Conservation (phyloP, 2,329 filamentous ascomycete species). For the Trichothecium roseum region DNA sequence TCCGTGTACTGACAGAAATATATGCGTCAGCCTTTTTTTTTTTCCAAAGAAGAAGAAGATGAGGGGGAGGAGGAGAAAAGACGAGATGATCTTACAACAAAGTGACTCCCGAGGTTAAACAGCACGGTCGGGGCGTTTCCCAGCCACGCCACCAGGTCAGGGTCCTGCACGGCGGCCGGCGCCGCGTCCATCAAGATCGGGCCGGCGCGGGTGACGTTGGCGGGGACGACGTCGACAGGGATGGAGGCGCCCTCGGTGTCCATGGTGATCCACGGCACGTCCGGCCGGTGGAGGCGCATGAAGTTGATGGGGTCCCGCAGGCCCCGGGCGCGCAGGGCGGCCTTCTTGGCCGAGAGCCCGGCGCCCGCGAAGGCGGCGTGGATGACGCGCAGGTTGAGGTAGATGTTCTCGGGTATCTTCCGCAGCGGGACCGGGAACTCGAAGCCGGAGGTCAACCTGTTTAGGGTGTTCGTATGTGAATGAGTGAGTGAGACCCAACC, state of each 20-base stretch:
- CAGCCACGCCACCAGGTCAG: constrained; percentile 14
- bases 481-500: too few species aligned
- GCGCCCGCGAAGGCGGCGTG: constrained; percentile 16
- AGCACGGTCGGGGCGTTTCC: constrained; percentile 12
- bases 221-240: constrained; percentile 11
- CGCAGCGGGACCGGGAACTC: constrained; percentile 32
- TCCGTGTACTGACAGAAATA: constrained; percentile 5
- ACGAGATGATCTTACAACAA: not conserved
- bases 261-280: constrained; percentile 18
- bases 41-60: too few species aligned
- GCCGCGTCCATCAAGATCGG: constrained; percentile 12
- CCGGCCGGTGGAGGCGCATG: constrained; percentile 14
- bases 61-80: constrained; percentile 3
- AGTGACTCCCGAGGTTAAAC: constrained; percentile 14
- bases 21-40: not conserved
- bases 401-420: constrained; percentile 18
- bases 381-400: constrained; percentile 20
- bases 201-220: constrained; percentile 11
- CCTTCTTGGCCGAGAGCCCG: constrained; percentile 11
- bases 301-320: constrained; percentile 12
- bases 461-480: too few species aligned
- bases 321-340: constrained; percentile 10
- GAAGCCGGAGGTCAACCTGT: constrained; percentile 29
- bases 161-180: constrained; percentile 12
- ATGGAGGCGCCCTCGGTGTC: constrained; percentile 13